These are phyloP conservation scores for Stylonectria norvegica DNA, from an alignment of 2,329 filamentous ascomycete species.

Conservation along the genomic window DNA sequence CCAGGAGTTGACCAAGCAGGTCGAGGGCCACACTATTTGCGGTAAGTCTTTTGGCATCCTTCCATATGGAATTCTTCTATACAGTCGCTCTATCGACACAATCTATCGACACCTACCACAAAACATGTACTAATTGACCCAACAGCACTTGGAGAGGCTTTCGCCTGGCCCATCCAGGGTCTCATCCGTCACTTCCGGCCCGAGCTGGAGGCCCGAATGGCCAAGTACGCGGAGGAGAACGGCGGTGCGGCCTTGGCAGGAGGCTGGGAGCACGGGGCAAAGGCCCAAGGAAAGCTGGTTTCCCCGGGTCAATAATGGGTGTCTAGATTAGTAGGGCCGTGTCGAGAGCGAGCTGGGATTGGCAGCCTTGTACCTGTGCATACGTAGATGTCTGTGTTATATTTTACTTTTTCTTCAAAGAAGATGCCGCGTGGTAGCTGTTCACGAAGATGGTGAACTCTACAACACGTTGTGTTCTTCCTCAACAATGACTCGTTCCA, in stretches of 20 bases:
- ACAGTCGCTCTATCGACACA: too few species aligned
- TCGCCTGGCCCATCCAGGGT: conserved; percentile 97
- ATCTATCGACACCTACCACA: background rate
- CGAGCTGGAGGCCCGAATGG: conserved; percentile 88
- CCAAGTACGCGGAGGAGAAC: conserved; percentile 68
- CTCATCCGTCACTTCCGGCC: conserved; percentile 97
- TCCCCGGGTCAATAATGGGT: conserved; percentile 78
- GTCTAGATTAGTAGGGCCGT: conserved; percentile 11
- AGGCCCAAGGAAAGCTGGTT: conserved; percentile 76
- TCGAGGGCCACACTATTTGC: conserved; percentile 98
- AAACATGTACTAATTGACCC: conserved; percentile 27
- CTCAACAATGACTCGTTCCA: too few species aligned
- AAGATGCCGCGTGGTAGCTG: too few species aligned
- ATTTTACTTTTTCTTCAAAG: conserved; percentile 23
- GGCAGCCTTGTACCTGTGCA: conserved; percentile 27
- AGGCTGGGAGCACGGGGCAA: conserved; percentile 77
- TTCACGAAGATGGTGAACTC: too few species aligned
- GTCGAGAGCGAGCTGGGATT: conserved; percentile 13
- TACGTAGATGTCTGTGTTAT: conserved; percentile 29
- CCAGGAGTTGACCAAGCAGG: conserved; percentile 98
- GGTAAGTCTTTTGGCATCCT: conserved; percentile 51
- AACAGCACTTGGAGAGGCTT: conserved; percentile 86
- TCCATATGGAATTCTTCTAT: background rate
- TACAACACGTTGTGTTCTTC: too few species aligned
- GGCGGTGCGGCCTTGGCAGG: conserved; percentile 77